phyloP scores from a whole-genome alignment of 176 grass and related monocot genomes.

The Cenchrus purpureus region DNA sequence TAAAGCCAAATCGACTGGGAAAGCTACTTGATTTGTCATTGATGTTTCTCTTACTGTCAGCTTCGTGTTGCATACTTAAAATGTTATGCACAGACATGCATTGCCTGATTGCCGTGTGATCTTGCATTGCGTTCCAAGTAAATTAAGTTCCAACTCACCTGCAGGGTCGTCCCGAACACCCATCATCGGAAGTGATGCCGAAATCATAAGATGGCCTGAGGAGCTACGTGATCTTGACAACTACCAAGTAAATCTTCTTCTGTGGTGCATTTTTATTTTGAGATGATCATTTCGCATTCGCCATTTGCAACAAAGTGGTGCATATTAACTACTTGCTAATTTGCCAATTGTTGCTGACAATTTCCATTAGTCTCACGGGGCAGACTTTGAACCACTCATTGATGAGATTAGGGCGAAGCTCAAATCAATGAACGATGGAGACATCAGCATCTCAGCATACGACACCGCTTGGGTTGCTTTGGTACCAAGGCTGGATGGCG shows the following conservation, averaged over 20 bases:
- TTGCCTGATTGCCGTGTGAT: not conserved
- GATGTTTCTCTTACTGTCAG: too few species aligned
- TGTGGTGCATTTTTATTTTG: not conserved
- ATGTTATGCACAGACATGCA: not conserved
- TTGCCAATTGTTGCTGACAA: not conserved
- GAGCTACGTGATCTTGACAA: slow-evolving; percentile 1
- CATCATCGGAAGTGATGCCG: not conserved
- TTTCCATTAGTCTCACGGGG: not conserved
- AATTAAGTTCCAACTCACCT: not conserved
- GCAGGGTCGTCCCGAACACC: not conserved
- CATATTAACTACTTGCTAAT: not conserved
- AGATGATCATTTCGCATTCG: too few species aligned
- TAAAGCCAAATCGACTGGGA: too few species aligned
- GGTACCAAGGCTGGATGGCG: slow-evolving; percentile 36
- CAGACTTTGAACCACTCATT: slow-evolving; percentile 3
- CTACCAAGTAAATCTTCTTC: not conserved
- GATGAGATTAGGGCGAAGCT: slow-evolving; percentile 37
- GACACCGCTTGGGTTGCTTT: slow-evolving; percentile 51
- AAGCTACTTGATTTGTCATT: too few species aligned
- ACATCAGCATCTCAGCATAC: slow-evolving; percentile 40
- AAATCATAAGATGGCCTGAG: not conserved
- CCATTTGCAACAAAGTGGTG: too few species aligned
- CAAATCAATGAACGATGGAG: slow-evolving; percentile 31
- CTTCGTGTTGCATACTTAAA: not conserved
- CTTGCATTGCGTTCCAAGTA: not conserved